Conservation (phyloP, 305 asterid species). For the Fraxinus ornus region DNA sequence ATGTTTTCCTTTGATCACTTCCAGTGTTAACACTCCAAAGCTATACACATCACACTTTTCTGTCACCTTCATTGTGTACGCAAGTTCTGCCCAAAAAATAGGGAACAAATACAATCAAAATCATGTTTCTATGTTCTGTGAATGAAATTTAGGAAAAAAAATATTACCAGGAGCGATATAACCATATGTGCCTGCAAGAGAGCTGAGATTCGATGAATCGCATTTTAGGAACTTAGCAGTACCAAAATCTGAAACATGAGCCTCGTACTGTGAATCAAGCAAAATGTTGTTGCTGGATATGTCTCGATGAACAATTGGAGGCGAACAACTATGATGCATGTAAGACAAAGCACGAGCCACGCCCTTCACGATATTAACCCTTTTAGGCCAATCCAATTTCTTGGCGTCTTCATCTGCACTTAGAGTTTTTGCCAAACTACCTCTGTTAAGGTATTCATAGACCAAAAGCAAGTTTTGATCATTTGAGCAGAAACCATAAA, state of each 20-base stretch:
- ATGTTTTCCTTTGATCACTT: conserved; percentile 25
- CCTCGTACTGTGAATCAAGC: neutral
- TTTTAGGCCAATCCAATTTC: neutral
- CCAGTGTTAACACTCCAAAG: conserved; percentile 22
- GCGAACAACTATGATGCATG: neutral
- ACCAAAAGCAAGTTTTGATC: neutral
- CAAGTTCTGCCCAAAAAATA: conserved; percentile 21
- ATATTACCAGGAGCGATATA: conserved; percentile 16
- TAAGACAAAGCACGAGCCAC: neutral
- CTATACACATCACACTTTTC: neutral
- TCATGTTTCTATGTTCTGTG: neutral
- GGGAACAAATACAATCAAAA: neutral
- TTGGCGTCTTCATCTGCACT: neutral
- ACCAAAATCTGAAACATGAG: neutral
- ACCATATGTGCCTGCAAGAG: neutral
- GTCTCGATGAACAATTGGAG: neutral
- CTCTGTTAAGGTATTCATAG: neutral
- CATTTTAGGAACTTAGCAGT: neutral
- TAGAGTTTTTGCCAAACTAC: neutral
- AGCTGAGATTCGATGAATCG: neutral
- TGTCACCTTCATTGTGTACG: neutral
- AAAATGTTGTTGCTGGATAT: neutral
- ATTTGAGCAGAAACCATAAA: neutral
- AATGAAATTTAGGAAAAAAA: neutral
- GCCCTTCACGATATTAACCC: neutral